Conservation (phyloP, 1,284 basidiomycete species). For the Peniophora sp. region DNA sequence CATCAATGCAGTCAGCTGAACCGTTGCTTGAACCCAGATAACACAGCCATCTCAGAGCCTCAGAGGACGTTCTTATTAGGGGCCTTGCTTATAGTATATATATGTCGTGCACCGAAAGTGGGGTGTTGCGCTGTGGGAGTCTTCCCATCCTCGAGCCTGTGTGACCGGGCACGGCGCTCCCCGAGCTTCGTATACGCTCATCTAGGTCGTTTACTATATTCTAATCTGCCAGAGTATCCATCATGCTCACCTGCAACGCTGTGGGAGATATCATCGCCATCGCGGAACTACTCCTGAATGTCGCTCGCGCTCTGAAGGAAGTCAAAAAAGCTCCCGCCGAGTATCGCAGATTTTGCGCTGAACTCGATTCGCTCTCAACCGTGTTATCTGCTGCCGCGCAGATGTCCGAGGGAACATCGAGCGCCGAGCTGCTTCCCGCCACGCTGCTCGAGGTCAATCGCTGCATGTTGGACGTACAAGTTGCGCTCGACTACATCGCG, state of each 20-base stretch:
- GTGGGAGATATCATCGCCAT: constrained; percentile 3
- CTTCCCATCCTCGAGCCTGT: too few species aligned
- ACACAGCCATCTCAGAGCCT: too few species aligned
- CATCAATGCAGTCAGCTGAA: too few species aligned
- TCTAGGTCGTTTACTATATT: too few species aligned
- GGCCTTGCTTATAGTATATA: too few species aligned
- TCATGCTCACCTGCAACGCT: constrained; percentile 2
- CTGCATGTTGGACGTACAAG: not conserved
- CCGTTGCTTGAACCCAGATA: too few species aligned
- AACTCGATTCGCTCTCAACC: not conserved
- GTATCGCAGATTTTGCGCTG: not conserved
- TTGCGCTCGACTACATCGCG: not conserved
- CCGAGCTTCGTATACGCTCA: too few species aligned
- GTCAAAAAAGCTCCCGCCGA: not conserved
- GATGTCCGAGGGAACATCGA: not conserved
- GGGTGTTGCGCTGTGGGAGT: too few species aligned
- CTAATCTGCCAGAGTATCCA: too few species aligned
- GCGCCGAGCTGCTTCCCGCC: not conserved
- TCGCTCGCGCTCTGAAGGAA: constrained; percentile 1
- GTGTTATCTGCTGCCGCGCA: not conserved
- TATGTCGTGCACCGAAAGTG: too few species aligned
- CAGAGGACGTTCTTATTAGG: too few species aligned
- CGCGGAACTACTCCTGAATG: not conserved
- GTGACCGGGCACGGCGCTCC: too few species aligned
- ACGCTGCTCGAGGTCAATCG: not conserved